A percentile compares a stretch with the other conserved stretches of the same genome.
Evolutionary conservation across 345 rosid species (phyloP).

Genomic region (Citrus mangshanensis): DNA sequence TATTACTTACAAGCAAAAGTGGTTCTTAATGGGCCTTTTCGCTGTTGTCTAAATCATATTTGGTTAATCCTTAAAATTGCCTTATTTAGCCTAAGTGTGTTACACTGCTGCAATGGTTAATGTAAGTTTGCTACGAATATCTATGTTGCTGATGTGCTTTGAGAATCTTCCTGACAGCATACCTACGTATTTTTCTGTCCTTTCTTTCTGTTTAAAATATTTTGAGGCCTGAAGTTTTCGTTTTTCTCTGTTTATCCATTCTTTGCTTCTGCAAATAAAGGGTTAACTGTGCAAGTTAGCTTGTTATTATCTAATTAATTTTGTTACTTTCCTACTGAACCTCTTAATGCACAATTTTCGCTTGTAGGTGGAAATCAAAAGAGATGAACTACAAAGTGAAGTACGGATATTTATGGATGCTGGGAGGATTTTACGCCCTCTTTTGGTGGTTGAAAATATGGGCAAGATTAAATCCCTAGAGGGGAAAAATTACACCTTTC

Average conservation of each 20-base stretch:
- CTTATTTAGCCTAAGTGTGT: not conserved
- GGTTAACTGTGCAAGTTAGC: not conserved
- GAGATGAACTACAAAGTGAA: conserved; percentile 62
- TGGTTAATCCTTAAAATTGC: not conserved
- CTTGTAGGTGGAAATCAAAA: conserved; percentile 75
- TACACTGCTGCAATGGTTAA: not conserved
- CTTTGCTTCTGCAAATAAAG: not conserved
- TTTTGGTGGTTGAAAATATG: conserved; percentile 69
- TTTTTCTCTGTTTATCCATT: not conserved
- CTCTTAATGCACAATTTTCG: conserved; percentile 7
- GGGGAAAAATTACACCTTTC: conserved; percentile 46
- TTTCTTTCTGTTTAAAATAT: not conserved
- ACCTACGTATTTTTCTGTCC: not conserved
- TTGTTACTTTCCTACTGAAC: not conserved
- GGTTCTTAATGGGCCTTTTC: not conserved
- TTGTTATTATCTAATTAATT: not conserved
- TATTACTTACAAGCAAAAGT: not conserved
- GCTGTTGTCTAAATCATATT: not conserved
- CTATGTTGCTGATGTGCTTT: not conserved
- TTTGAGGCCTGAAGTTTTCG: not conserved
- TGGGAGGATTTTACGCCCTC: conserved; percentile 92
- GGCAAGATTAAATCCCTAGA: conserved; percentile 45
- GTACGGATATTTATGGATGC: conserved; percentile 78
- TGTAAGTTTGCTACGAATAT: not conserved
- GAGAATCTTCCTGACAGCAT: not conserved